Base-by-base conservation (phyloP, 2,329 filamentous ascomycete genomes). In the Chalaropsis ovoidea region DNA sequence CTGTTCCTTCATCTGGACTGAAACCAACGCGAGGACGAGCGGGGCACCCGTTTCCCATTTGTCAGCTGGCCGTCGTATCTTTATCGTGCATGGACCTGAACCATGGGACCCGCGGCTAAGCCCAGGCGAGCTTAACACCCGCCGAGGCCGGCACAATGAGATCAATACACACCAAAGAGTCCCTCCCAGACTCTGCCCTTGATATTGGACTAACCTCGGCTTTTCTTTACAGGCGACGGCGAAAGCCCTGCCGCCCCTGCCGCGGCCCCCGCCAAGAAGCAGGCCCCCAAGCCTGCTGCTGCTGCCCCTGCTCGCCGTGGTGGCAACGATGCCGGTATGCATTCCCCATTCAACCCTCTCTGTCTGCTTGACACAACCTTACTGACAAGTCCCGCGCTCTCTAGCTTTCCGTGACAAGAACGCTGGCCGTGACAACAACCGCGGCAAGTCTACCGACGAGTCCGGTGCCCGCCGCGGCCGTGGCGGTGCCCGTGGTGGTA, bases 401-500 rank as follows among this genome's bases (percentile, higher is more conserved):
- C 31, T 72, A 96, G 92, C 90, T 75, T 94, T 91, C 87, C 90
- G 89, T 76, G 90, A 96, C 80, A 89, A 89, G 75, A 85, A 84
- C 74, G 90, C 87, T 75, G 92, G 91, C 72, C 82, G 85, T 75
- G 82, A 84, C 73, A 87, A 83, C 82, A 96, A 96, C 85, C 89
- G 90, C 73, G 82, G 81, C 76, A 89, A 89, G 78, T 80, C 87
- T 71, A 87, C 84, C 68, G 90, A 92, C 68, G 89, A 93, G 76
- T 78, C 72, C 69, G 71, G 82, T 69, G 78, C 77, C 70, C 76
- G 77, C 69, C 77, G 79, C 70, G 78, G 84, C 73, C 82, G 84
- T 70, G 85, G 84, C 70, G 83, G 86, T 74, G 83, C 75, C 70
- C 81, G 81, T 74, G 82, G 82, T 75, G 79, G 81, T 83, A 71